Evolutionary conservation across 345 rosid genomes (phyloP).

Genomic region (Psidium guajava): DNA sequence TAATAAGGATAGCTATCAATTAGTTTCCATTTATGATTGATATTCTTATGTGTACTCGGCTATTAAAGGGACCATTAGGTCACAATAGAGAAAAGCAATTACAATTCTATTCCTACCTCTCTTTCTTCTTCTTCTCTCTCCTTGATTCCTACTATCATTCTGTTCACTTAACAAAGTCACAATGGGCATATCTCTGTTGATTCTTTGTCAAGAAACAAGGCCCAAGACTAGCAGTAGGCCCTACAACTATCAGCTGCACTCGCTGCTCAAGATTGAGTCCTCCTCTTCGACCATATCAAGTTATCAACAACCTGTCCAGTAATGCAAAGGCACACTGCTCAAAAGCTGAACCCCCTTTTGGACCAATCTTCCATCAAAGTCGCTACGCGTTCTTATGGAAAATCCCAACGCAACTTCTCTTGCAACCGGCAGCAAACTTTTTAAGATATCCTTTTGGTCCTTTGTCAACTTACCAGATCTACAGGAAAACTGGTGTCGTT

Average conservation of each 20-base stretch:
- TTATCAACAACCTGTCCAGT: constrained; percentile 60
- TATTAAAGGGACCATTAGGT: too few relatives aligned
- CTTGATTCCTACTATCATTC: too few relatives aligned
- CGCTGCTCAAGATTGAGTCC: constrained; percentile 44
- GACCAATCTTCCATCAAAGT: neutral
- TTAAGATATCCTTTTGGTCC: neutral
- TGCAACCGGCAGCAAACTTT: neutral
- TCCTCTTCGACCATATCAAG: constrained; percentile 75
- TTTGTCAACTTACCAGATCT: constrained; percentile 39
- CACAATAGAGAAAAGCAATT: too few relatives aligned
- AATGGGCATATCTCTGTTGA: too few relatives aligned
- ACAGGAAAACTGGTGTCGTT: constrained; percentile 49
- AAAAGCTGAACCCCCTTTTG: neutral
- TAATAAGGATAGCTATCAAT: too few relatives aligned
- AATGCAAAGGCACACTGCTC: neutral
- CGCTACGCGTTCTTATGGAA: neutral
- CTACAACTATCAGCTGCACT: constrained; percentile 3
- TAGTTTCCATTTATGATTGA: too few relatives aligned
- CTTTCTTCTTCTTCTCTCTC: too few relatives aligned
- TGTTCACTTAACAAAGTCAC: too few relatives aligned
- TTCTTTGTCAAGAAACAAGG: neutral
- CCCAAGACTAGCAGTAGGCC: neutral
- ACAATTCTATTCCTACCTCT: too few relatives aligned
- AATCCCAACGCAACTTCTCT: neutral
- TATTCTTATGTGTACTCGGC: too few relatives aligned